A percentile compares a stretch with the other conserved stretches of the same genome.
phyloP scores from a whole-genome alignment of 1,284 basidiomycete species.

The Ganoderma multipileum region DNA sequence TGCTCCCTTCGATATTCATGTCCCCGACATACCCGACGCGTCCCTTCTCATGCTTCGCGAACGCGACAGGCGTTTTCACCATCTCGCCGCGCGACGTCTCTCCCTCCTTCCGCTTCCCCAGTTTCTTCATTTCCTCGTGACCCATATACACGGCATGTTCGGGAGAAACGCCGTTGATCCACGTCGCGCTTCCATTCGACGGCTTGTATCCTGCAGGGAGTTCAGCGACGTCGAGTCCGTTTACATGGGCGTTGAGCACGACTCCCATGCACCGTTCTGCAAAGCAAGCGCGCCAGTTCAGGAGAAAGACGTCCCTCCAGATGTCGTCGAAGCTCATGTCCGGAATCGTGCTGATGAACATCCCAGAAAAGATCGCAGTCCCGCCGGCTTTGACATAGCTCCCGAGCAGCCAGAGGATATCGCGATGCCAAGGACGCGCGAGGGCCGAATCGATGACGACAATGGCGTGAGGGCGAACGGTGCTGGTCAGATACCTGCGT shows the following conservation, averaged over 20 bases:
- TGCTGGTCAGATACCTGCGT: conserved; percentile 15
- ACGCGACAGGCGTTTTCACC: conserved; percentile 19
- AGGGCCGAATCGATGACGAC: conserved; percentile 14
- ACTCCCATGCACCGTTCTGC: not conserved
- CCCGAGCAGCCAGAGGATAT: conserved; percentile 18
- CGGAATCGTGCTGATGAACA: conserved; percentile 14
- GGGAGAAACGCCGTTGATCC: conserved; percentile 12
- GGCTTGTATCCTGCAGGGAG: conserved; percentile 8
- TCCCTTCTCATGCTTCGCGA: conserved; percentile 16
- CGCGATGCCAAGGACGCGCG: conserved; percentile 8
- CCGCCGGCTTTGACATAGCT: conserved; percentile 24
- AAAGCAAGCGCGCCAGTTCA: conserved; percentile 21
- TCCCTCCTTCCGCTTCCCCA: not conserved
- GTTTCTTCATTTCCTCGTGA: not conserved
- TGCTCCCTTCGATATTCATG: not conserved
- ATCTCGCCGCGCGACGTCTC: not conserved
- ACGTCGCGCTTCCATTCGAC: conserved; percentile 6
- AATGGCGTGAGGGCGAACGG: conserved; percentile 10
- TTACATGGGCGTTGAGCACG: conserved; percentile 9
- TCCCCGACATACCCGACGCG: conserved; percentile 29
- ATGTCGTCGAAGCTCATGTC: conserved; percentile 10
- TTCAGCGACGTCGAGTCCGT: not conserved
- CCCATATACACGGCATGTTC: conserved; percentile 14
- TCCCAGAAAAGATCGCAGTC: conserved; percentile 22
- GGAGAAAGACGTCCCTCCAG: conserved; percentile 20